Base-by-base conservation (phyloP, 2,329 filamentous ascomycete species). In the Aspergillus glaucus region DNA sequence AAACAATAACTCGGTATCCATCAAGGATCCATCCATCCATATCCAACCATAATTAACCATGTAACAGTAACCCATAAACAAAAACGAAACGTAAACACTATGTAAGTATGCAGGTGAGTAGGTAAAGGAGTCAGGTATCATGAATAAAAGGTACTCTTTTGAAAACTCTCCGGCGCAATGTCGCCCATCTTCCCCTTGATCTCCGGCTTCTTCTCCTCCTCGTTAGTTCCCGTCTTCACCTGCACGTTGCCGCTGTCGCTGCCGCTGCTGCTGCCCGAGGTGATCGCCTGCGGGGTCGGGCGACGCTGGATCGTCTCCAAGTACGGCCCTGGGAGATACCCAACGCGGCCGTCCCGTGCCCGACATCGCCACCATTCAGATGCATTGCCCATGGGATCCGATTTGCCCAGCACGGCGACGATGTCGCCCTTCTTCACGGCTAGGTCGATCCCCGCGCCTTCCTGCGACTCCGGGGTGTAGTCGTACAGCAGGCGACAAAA, bases 361-460 rank as follows among this genome's bases (percentile, higher is more conserved):
- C 93, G 81, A 71, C 94, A 98, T 56, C 86, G 84, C 93, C 93
- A 98, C 93, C 93, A 98, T 65, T 98, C 92, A 46, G 87, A 93
- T 4, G 89, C 82, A 60, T 93, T 90, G 40, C 93, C 93, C 63
- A 92, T 81, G 0, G 93, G 93, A 62, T 98, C 93, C 15, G 83
- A 87, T 74, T 96, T 96, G 74, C 85, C 86, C 47, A 98, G 79
- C 1, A 98, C 90, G 22, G 93, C 93, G 14, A 98, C 91, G 46
- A 97, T 83, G 60, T 98, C 93, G 51, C 92, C 92, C 75, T 95
- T 96, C 74, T 88, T 91, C 21, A 94, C 92, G 32, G 88, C 84
- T 12, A 98, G 79, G 63, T 98, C 94, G 58, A 97, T 83, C 30
- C 87, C 88, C 52, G 85, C 74, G 17, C 77, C 77, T 40, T 68